Percentiles rank a stretch among this genome's conserved stretches.
These are phyloP conservation scores for Aspergillus funiculosus DNA, from an alignment of 495 filamentous ascomycete genomes.

Conservation along the genomic window DNA sequence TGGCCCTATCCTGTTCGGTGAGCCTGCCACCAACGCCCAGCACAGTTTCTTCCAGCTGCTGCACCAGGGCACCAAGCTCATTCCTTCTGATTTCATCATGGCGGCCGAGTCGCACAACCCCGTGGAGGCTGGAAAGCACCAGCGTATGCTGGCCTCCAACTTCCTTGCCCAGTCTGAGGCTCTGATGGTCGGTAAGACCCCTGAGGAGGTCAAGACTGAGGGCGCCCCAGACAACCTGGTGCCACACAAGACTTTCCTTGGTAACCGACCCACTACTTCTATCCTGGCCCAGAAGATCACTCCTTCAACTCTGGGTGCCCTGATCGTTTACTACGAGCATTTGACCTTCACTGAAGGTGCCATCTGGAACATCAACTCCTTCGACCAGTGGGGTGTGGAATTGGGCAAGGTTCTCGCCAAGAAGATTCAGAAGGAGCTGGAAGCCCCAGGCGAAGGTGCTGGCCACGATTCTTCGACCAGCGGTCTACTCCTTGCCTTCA, in stretches of 20 bases:
- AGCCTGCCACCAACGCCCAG: conserved; percentile 98
- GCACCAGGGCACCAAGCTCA: conserved; percentile 98
- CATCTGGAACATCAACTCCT: conserved; percentile 98
- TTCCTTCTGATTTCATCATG: conserved; percentile 95
- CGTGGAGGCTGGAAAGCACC: conserved; percentile 82
- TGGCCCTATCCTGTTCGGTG: conserved; percentile 89
- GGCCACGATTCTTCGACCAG: conserved; percentile 82
- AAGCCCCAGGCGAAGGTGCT: conserved; percentile 60
- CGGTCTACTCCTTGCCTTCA: conserved; percentile 83
- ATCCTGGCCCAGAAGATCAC: conserved; percentile 94
- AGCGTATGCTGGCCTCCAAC: conserved; percentile 97
- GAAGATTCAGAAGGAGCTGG: conserved; percentile 75
- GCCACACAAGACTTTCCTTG: conserved; percentile 98
- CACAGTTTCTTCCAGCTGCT: conserved; percentile 99
- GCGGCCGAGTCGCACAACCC: conserved; percentile 96
- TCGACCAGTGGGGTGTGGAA: conserved; percentile 99
- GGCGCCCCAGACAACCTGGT: conserved; percentile 77
- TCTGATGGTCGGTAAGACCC: conserved; percentile 95
- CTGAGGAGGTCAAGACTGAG: conserved; percentile 83
- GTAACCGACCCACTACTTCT: conserved; percentile 92
- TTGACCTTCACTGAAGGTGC: conserved; percentile 96
- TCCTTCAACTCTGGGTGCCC: conserved; percentile 82
- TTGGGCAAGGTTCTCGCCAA: conserved; percentile 93
- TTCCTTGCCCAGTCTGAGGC: conserved; percentile 98
- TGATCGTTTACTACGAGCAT: conserved; percentile 99